Base-by-base conservation (phyloP, 2,329 filamentous ascomycete species). In the Colletotrichum orchidophilum region DNA sequence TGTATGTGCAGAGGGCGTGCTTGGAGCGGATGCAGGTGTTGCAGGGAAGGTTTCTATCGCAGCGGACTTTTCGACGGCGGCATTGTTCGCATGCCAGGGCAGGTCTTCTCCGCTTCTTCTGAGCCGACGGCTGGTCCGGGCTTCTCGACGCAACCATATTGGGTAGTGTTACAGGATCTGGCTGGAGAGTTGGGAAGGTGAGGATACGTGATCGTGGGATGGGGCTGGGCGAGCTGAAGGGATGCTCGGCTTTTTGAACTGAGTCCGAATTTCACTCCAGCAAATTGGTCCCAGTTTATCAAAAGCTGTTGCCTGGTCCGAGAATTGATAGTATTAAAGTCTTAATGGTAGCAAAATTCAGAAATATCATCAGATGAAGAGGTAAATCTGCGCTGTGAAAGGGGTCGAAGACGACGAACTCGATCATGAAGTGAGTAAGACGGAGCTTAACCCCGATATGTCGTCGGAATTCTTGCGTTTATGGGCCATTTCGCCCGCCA, bases 21-120 rank as follows among this genome's bases (percentile, higher is more conserved):
- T 85, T 85, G 26, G 88, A 87, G 73, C 86, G 86, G n/a, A 86
- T 70, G 75, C 90, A 92, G 69, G 90, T 89, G 70, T 82, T 84
- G 75, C 90, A 92, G 1, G 90, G 90, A 7, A 80, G 78, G 70
- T 86, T 85, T 59, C 88, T 86, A 75, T 92, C 87, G 75, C 90
- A 92, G 57, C 86, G 84, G 70, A 92, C 87, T 78, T 92, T 92
- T 50, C 89, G 87, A 66, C 80, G 85, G 53, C 90, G 83, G 75
- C 90, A 92, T 52, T 88, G 82, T 73, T 84, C 80, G 76, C 89
- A 91, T 1, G 89, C 88, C 35, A 85, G 78, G 3, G 83, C 79
- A 39, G 81, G 82, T 21, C 81, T 78, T 62, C 81, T 78, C 11
- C 82, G 77, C 69, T 82, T 83, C 80, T 82, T 83, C 57, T 78